Evolutionary conservation across 2,329 filamentous ascomycete genomes (phyloP).

Genomic region (Aspergillus thermomutatus): DNA sequence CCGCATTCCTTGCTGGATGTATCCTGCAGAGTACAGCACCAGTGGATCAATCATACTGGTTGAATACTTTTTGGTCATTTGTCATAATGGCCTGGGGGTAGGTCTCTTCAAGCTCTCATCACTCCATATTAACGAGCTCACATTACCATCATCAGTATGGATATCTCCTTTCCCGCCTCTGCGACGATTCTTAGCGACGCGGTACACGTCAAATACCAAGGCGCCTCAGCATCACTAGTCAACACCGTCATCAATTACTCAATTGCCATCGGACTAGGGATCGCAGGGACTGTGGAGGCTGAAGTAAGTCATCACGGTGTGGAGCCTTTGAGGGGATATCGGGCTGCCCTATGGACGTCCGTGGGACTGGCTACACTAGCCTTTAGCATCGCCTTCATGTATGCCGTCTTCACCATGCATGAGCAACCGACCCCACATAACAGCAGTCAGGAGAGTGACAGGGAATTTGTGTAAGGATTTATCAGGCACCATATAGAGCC

Average conservation of each 20-base stretch:
- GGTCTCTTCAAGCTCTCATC: not conserved
- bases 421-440: not conserved
- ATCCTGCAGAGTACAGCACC: slow-evolving; percentile 41
- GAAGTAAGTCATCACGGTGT: slow-evolving; percentile 40
- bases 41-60: slow-evolving; percentile 43
- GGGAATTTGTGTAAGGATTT: too few relatives aligned
- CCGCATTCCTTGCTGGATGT: slow-evolving; percentile 32
- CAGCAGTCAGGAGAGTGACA: not conserved
- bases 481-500: too few relatives aligned
- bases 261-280: slow-evolving; percentile 63
- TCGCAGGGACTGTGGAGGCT: slow-evolving; percentile 63
- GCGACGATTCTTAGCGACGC: slow-evolving; percentile 60
- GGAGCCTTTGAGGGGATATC: slow-evolving; percentile 37
- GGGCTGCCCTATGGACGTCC: slow-evolving; percentile 41
- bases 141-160: too few relatives aligned
- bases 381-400: not conserved
- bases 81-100: slow-evolving; percentile 32
- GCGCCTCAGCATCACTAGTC: slow-evolving; percentile 55
- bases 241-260: slow-evolving; percentile 67
- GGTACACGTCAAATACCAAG: slow-evolving; percentile 47
- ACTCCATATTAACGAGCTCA: too few relatives aligned
- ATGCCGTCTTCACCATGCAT: not conserved
- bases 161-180: slow-evolving; percentile 64
- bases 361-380: slow-evolving; percentile 28
- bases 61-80: slow-evolving; percentile 29